Percentiles rank a stretch among this genome's conserved stretches.
These are phyloP conservation scores for Porcisia deanei DNA, from an alignment of 208 protist genomes.

Conservation along the genomic window DNA sequence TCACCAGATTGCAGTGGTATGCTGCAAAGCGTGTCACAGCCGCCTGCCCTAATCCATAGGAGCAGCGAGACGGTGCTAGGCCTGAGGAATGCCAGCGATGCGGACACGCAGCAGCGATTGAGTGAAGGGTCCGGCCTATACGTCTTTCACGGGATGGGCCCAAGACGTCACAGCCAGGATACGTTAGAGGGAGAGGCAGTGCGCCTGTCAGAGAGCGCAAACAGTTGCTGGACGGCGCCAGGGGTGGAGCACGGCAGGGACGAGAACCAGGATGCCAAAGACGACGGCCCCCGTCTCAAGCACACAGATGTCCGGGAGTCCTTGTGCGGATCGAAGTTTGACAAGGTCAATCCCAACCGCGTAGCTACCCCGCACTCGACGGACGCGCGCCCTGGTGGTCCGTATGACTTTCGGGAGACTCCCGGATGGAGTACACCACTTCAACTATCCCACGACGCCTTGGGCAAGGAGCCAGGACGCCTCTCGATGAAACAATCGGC, in stretches of 20 bases:
- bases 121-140: not conserved
- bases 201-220: constrained; percentile 10
- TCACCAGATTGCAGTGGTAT: not conserved
- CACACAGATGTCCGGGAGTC: no score
- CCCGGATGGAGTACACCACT: not conserved
- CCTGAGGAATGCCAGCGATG: not conserved
- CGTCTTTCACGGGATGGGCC: not conserved
- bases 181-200: constrained; percentile 12
- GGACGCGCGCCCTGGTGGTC: constrained; percentile 8
- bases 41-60: not conserved
- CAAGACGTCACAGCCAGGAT: constrained; percentile 8
- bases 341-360: not conserved
- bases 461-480: not conserved
- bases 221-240: not conserved
- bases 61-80: constrained; percentile 3
- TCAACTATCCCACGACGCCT: constrained; percentile 4
- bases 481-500: not conserved
- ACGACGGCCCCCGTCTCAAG: not conserved
- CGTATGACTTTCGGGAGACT: constrained; percentile 7
- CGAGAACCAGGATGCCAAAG: not conserved
- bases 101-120: not conserved
- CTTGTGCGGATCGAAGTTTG: not conserved
- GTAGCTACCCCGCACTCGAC: not conserved
- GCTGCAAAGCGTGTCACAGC: constrained; percentile 2
- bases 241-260: not conserved